A percentile compares a stretch with the other conserved stretches of the same genome.
These are phyloP conservation scores for Helicostylum pulchrum DNA, from an alignment of 192 early-diverging fungal species.

Conservation along the genomic window DNA sequence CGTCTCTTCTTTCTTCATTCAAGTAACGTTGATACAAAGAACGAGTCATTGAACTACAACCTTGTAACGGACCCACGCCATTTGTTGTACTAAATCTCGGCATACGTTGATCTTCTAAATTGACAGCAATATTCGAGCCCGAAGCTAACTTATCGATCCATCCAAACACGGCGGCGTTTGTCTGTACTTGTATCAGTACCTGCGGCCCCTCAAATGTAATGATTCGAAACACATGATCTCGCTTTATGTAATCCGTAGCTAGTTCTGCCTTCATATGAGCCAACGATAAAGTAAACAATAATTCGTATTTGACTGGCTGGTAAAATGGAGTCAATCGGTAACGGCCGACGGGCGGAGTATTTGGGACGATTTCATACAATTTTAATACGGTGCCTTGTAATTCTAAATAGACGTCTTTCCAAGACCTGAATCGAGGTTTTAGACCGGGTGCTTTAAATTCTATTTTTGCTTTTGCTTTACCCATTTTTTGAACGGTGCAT, in stretches of 20 bases:
- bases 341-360: neutral
- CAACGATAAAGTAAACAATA: slow-evolving; percentile 1
- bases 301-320: neutral
- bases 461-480: slow-evolving; percentile 11
- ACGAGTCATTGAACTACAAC: no score
- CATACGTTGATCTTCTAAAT: slow-evolving; percentile 6
- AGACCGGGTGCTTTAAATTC: slow-evolving; percentile 8
- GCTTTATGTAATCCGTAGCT: slow-evolving; percentile 21
- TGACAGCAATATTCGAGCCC: slow-evolving; percentile 9
- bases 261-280: neutral
- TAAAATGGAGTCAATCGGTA: neutral
- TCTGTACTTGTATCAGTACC: slow-evolving; percentile 13
- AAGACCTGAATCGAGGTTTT: neutral
- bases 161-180: slow-evolving; percentile 1
- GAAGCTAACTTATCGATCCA: slow-evolving; percentile 26
- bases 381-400: slow-evolving; percentile 17
- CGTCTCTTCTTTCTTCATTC: neutral
- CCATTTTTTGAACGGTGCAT: slow-evolving; percentile 26
- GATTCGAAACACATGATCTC: slow-evolving; percentile 10
- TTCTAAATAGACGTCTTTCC: slow-evolving; percentile 22
- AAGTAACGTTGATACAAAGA: no score
- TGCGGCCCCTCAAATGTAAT: slow-evolving; percentile 9
- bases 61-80: no score
- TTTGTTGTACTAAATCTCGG: neutral
- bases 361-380: slow-evolving; percentile 11